Base-by-base conservation (phyloP, 306 rosid genomes). In the Oemleria cerasiformis region DNA sequence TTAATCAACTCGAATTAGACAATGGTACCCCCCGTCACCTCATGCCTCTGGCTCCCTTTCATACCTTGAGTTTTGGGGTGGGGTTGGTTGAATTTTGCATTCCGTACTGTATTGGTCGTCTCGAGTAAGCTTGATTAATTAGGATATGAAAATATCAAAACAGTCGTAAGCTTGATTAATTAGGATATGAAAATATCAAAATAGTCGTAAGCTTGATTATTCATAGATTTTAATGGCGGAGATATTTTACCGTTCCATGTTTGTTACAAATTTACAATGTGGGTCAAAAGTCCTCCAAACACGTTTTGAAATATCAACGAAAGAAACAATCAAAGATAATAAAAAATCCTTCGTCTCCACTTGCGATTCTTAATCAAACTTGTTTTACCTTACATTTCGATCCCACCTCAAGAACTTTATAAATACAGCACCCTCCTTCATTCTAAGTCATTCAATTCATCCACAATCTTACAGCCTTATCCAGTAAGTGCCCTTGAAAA, bases 271-370 rank as follows among this genome's bases (percentile, higher is more conserved):
- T 15, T 8, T 51, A 42, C 19, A 63, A 42, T 63, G 6, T 16
- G 17, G 61, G 38, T 67, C 61, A 48, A 69, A 68, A 69, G 41
- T 69, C 41, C 5, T 54, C 73, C 40, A 54, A 54, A 69, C 51
- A 69, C 64, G 73, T 55, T 54, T 14, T 7, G 40, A 69, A 69
- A 40, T 51, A 39, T 54, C 21, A 69, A 54, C 20, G 8, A 0
- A 54, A 53, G 38, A 68, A 68, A 53, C 11, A 39, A 39, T 39
- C 48, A 53, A 68, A 53, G 5, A 40, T 38, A 41, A 50, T 7
- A 50, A 36, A 41, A 67, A 38, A 50, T 36, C 61, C 8, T 30
- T 20, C 5, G 53, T 70, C 23, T 70, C 41, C 73, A 70, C 41
- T 55, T 40, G 64, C 16, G 55, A 54, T 54, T 19, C 53, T 30